Evolutionary conservation across 495 filamentous ascomycete genomes (phyloP).

Genomic region (Apodospora peruviana): DNA sequence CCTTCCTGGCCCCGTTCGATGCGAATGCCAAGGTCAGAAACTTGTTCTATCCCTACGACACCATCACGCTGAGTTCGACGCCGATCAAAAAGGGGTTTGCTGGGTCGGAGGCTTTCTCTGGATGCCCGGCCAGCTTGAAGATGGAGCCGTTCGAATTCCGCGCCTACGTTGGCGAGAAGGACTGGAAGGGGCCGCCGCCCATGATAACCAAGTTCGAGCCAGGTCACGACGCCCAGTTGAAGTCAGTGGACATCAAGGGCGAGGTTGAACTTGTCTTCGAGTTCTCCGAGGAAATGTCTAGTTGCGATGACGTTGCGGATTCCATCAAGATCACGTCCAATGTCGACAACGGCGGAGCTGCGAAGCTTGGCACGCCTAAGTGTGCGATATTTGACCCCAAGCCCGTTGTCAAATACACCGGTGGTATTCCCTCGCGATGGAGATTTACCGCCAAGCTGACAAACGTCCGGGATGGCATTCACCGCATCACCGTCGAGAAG

Average conservation of each 20-base stretch:
- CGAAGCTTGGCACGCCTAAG: slow-evolving; percentile 1
- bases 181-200: slow-evolving; percentile 43
- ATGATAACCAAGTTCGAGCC: slow-evolving; percentile 61
- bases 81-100: slow-evolving; percentile 10
- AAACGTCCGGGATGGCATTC: slow-evolving; percentile 47
- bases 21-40: slow-evolving; percentile 56
- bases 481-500: slow-evolving; percentile 55
- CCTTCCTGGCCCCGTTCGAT: slow-evolving; percentile 53
- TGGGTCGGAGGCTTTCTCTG: slow-evolving; percentile 31
- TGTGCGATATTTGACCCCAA: slow-evolving; percentile 39
- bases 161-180: slow-evolving; percentile 57
- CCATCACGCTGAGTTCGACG: slow-evolving; percentile 41
- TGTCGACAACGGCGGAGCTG: slow-evolving; percentile 41
- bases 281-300: slow-evolving; percentile 59
- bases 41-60: slow-evolving; percentile 63
- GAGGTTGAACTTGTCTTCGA: slow-evolving; percentile 48
- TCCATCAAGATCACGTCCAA: slow-evolving; percentile 37
- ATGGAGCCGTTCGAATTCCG: slow-evolving; percentile 55
- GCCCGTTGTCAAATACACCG: slow-evolving; percentile 46
- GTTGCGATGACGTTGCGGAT: slow-evolving; percentile 42
- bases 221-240: slow-evolving; percentile 54
- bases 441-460: slow-evolving; percentile 44
- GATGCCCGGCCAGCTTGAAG: slow-evolving; percentile 49
- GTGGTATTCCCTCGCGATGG: slow-evolving; percentile 40
- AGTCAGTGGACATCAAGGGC: slow-evolving; percentile 29